A percentile compares a stretch with the other conserved stretches of the same genome.
These are phyloP conservation scores for Ustilago trichophora DNA, from an alignment of 1,284 basidiomycete species.

Conservation along the genomic window DNA sequence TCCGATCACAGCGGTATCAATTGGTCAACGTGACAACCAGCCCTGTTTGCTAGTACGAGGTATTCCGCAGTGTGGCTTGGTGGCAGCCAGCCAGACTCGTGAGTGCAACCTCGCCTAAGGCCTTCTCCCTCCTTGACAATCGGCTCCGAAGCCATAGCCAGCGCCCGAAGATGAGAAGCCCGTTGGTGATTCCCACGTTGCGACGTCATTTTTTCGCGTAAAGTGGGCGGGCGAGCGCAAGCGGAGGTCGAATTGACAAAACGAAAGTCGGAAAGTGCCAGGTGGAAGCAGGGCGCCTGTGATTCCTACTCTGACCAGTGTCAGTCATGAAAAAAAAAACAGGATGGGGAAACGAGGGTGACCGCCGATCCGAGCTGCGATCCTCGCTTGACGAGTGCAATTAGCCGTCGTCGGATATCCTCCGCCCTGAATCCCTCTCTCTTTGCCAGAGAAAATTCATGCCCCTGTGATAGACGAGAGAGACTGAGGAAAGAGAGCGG, in stretches of 20 bases:
- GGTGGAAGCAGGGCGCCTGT: no score
- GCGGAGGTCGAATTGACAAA: neutral
- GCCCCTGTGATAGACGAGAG: no score
- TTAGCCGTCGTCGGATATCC: conserved; percentile 17
- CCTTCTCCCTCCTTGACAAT: neutral
- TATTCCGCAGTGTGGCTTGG: neutral
- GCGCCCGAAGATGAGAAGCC: neutral
- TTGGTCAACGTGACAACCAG: no score
- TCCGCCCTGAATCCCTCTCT: conserved; percentile 6
- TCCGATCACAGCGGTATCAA: no score
- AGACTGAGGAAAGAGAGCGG: neutral
- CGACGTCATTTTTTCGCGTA: conserved; percentile 8
- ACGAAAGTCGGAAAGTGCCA: neutral
- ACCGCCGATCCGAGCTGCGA: conserved; percentile 16
- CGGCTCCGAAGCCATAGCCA: no score
- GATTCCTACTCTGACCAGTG: no score
- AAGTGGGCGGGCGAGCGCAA: neutral
- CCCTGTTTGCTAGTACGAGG: no score
- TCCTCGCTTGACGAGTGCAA: conserved; percentile 13
- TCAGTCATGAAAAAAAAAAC: neutral
- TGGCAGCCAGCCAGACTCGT: neutral
- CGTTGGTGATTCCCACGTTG: no score
- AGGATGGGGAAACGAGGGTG: neutral
- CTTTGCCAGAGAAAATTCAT: conserved; percentile 1
- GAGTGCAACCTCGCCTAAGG: no score